Conservation (phyloP, 805 yeast genomes). For the Cyberlindnera nakhonratchasimensis region DNA sequence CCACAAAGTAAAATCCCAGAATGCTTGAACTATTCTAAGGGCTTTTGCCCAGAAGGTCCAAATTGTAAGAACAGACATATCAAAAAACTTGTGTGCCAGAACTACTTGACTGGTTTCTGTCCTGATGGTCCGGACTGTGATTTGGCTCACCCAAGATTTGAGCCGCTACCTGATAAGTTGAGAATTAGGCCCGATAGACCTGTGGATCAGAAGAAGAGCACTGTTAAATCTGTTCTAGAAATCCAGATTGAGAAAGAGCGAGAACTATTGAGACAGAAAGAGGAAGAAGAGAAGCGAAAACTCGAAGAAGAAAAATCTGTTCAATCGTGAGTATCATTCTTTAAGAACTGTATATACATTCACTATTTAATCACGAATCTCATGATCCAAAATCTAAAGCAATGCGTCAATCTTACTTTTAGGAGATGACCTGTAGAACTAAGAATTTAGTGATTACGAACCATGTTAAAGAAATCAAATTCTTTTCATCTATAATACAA, state of each 20-base stretch:
- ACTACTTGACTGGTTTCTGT: slow-evolving; percentile 86
- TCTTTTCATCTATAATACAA: background rate
- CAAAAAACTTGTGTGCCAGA: slow-evolving; percentile 69
- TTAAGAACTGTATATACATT: background rate
- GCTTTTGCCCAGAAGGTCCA: slow-evolving; percentile 93
- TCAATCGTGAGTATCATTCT: background rate
- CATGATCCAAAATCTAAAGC: slow-evolving; percentile 1
- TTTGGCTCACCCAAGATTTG: slow-evolving; percentile 80
- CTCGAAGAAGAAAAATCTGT: background rate
- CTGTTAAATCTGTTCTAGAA: slow-evolving; percentile 23
- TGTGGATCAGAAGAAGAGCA: slow-evolving; percentile 13
- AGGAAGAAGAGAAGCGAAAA: slow-evolving; percentile 10
- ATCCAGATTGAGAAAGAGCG: slow-evolving; percentile 29
- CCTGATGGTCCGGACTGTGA: slow-evolving; percentile 76
- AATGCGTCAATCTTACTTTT: too few species aligned
- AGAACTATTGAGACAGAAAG: slow-evolving; percentile 18
- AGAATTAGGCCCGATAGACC: slow-evolving; percentile 35
- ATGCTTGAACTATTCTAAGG: slow-evolving; percentile 77
- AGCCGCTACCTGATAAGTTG: slow-evolving; percentile 40
- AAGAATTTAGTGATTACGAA: too few species aligned
- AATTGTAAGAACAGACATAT: slow-evolving; percentile 79
- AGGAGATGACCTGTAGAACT: too few species aligned
- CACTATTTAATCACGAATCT: background rate
- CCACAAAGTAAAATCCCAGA: slow-evolving; percentile 86
- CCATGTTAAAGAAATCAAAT: too few species aligned